Evolutionary conservation across 768 basidiomycete species (phyloP).

Genomic region (Tricholoma furcatifolium): DNA sequence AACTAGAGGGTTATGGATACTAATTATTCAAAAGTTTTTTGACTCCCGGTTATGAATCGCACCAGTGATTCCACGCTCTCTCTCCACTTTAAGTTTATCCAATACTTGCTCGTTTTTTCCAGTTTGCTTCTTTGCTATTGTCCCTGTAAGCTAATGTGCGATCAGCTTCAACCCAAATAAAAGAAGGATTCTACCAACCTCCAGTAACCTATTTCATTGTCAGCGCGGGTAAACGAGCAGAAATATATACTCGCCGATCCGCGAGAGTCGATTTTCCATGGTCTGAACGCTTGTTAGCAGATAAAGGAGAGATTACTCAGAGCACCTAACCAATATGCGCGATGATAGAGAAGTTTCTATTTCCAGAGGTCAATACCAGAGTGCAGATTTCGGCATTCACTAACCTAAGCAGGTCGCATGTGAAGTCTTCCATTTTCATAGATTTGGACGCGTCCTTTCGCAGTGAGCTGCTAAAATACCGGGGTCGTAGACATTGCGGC

Average conservation of each 20-base stretch:
- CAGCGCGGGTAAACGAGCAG: conserved; percentile 3
- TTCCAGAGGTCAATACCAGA: background rate
- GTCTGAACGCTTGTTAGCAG: conserved; percentile 36
- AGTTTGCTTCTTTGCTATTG: conserved; percentile 64
- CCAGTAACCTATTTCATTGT: conserved; percentile 53
- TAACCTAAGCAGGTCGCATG: conserved; percentile 69
- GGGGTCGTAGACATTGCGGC: conserved; percentile 15
- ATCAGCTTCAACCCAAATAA: conserved; percentile 11
- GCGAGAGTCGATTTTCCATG: conserved; percentile 96
- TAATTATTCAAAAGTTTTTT: background rate
- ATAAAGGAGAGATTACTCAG: conserved; percentile 1
- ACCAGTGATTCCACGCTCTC: conserved; percentile 97
- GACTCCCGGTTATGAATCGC: conserved; percentile 1
- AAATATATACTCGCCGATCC: conserved; percentile 56
- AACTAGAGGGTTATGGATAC: conserved; percentile 44
- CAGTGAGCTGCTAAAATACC: conserved; percentile 29
- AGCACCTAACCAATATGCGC: conserved; percentile 78
- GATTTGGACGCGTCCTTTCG: conserved; percentile 29
- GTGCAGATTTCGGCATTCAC: background rate
- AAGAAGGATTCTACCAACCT: conserved; percentile 44
- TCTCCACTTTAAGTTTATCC: conserved; percentile 95
- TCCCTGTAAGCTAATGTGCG: conserved; percentile 73
- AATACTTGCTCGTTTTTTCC: conserved; percentile 82
- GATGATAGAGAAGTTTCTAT: conserved; percentile 92
- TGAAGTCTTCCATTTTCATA: conserved; percentile 60